Percentiles rank a stretch among this genome's conserved stretches.
Conservation (phyloP, 441 rosid species). For the Brassica hybrid region DNA sequence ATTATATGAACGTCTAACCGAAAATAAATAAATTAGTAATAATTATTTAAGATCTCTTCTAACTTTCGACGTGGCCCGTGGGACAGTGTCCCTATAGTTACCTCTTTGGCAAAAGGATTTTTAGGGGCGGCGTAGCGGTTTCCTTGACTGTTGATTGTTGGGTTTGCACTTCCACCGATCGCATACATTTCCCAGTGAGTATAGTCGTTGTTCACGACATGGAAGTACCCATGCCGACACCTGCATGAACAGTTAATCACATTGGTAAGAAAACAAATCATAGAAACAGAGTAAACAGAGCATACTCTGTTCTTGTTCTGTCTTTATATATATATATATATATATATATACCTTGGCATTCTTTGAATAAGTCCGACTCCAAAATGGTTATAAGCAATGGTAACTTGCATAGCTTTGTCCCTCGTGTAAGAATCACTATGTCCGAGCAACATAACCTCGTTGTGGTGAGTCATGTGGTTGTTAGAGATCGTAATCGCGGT, state of each 20-base stretch:
- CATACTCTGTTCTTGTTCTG: constrained; percentile 17
- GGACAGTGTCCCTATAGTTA: neutral
- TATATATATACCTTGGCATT: constrained; percentile 93
- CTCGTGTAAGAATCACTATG: constrained; percentile 86
- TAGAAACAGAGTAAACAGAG: constrained; percentile 16
- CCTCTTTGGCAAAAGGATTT: constrained; percentile 88
- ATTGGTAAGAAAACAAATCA: constrained; percentile 8
- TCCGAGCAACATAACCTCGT: constrained; percentile 94
- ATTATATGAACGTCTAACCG: neutral
- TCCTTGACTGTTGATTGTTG: constrained; percentile 97
- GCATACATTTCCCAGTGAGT: constrained; percentile 99
- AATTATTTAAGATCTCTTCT: neutral
- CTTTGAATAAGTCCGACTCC: constrained; percentile 96
- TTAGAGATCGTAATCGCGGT: constrained; percentile 91
- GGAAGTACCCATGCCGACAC: constrained; percentile 97
- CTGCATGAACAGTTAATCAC: constrained; percentile 45
- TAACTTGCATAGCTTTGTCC: constrained; percentile 93
- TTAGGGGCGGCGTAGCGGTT: constrained; percentile 88
- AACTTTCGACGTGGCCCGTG: neutral
- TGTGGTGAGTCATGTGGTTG: constrained; percentile 92
- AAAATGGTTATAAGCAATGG: constrained; percentile 95
- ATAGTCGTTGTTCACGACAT: constrained; percentile 96
- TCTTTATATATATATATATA: neutral
- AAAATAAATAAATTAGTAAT: neutral
- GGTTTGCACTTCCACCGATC: constrained; percentile 92